Conservation (phyloP, 345 rosid species). For the Geranium brycei region DNA sequence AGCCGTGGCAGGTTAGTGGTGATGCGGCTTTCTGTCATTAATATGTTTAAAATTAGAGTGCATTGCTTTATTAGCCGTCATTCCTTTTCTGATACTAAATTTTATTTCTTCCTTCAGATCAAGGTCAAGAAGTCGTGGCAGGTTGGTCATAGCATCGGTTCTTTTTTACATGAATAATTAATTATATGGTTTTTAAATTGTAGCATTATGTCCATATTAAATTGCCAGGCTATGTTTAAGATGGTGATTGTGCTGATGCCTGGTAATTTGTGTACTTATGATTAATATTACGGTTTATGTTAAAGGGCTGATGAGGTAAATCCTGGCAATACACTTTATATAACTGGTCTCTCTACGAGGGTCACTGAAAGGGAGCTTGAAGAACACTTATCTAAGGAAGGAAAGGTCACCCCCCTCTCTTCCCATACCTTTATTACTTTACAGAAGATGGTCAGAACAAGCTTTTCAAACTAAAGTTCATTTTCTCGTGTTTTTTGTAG, state of each 20-base stretch:
- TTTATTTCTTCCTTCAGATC: slow-evolving; percentile 28
- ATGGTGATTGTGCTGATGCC: too few species aligned
- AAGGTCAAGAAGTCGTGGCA: slow-evolving; percentile 74
- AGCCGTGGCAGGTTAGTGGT: slow-evolving; percentile 71
- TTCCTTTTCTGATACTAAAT: background rate
- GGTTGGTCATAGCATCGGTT: slow-evolving; percentile 28
- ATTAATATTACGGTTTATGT: slow-evolving; percentile 2
- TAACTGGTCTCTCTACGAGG: slow-evolving; percentile 88
- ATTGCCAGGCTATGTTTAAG: too few species aligned
- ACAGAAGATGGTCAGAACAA: too few species aligned
- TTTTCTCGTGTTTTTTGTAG: slow-evolving; percentile 23
- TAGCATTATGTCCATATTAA: too few species aligned
- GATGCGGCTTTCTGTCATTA: background rate
- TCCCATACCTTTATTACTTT: background rate
- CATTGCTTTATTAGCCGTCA: background rate
- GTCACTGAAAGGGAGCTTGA: slow-evolving; percentile 83
- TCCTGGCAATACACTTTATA: slow-evolving; percentile 81
- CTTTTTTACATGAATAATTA: background rate
- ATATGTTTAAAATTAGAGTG: too few species aligned
- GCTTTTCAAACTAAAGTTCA: too few species aligned
- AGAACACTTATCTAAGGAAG: slow-evolving; percentile 93
- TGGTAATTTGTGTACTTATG: too few species aligned
- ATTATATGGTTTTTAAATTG: too few species aligned
- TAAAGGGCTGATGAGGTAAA: slow-evolving; percentile 38
- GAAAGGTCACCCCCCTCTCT: slow-evolving; percentile 52